Evolutionary conservation across 2,329 filamentous ascomycete species (phyloP).

Genomic region (Gaeumannomyces sp.): DNA sequence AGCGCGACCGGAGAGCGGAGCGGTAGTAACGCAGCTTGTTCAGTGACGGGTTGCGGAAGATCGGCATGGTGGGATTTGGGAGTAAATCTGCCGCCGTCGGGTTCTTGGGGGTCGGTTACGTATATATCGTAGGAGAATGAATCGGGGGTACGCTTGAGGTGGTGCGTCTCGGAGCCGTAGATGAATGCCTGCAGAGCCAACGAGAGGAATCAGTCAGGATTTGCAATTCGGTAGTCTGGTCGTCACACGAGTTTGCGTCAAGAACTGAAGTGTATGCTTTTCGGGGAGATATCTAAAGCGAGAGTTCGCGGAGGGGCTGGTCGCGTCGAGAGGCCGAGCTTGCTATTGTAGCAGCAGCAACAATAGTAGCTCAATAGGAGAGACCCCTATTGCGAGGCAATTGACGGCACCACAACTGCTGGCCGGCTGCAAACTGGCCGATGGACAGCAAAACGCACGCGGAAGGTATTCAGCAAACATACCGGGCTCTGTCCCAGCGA

Average conservation of each 20-base stretch:
- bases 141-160: slow-evolving; percentile 28
- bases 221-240: background rate
- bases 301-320: background rate
- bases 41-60: slow-evolving; percentile 38
- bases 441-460: slow-evolving; percentile 10
- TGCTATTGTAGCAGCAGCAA: background rate
- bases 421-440: background rate
- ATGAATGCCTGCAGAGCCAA: slow-evolving; percentile 40
- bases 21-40: slow-evolving; percentile 14
- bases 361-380: background rate
- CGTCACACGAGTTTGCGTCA: background rate
- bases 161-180: slow-evolving; percentile 45
- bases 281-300: background rate
- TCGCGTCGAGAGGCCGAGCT: background rate
- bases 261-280: background rate
- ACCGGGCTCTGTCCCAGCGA: slow-evolving; percentile 53
- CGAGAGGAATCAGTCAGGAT: background rate
- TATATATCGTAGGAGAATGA: slow-evolving; percentile 51
- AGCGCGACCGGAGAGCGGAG: slow-evolving; percentile 13
- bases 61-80: slow-evolving; percentile 42
- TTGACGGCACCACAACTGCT: background rate
- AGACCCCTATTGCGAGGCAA: background rate
- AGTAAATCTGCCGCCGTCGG: slow-evolving; percentile 41
- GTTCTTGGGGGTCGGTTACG: slow-evolving; percentile 44
- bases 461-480: slow-evolving; percentile 31